Conservation (phyloP, 2,329 filamentous ascomycete genomes). For the Colletotrichum eremochloae region DNA sequence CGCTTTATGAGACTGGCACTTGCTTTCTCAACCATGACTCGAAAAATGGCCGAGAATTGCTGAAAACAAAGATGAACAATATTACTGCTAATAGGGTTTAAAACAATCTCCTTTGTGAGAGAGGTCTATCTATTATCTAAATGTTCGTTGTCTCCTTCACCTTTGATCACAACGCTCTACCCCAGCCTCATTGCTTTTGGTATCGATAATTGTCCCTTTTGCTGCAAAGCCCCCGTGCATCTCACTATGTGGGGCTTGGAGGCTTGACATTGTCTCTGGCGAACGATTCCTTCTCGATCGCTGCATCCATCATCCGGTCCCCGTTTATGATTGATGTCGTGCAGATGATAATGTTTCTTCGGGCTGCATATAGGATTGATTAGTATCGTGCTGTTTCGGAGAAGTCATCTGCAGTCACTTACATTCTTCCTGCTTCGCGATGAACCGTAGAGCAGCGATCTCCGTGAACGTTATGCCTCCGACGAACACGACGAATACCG, state of each 20-base stretch:
- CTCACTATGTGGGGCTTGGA: slow-evolving; percentile 42
- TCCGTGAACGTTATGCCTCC: slow-evolving; percentile 98
- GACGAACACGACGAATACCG: slow-evolving; percentile 94
- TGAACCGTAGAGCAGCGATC: slow-evolving; percentile 92
- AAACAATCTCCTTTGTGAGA: not conserved
- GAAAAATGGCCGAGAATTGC: not conserved
- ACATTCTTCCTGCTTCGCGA: slow-evolving; percentile 86
- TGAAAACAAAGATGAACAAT: not conserved
- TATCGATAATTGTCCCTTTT: not conserved
- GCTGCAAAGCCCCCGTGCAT: not conserved
- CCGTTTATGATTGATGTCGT: slow-evolving; percentile 94
- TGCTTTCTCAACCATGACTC: not conserved
- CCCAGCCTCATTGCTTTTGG: not conserved
- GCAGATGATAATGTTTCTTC: slow-evolving; percentile 89
- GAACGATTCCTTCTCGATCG: slow-evolving; percentile 79
- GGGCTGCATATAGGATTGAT: slow-evolving; percentile 59
- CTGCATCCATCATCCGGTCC: slow-evolving; percentile 87
- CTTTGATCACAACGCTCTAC: not conserved
- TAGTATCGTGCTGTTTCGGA: not conserved
- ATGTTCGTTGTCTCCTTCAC: slow-evolving; percentile 2
- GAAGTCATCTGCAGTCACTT: slow-evolving; percentile 27
- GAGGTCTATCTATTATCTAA: slow-evolving; percentile 23
- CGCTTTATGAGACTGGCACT: too few species aligned
- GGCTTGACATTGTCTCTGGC: slow-evolving; percentile 54
- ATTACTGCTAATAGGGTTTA: not conserved